phyloP scores from a whole-genome alignment of 208 protist species.

The Leishmania mexicana region DNA sequence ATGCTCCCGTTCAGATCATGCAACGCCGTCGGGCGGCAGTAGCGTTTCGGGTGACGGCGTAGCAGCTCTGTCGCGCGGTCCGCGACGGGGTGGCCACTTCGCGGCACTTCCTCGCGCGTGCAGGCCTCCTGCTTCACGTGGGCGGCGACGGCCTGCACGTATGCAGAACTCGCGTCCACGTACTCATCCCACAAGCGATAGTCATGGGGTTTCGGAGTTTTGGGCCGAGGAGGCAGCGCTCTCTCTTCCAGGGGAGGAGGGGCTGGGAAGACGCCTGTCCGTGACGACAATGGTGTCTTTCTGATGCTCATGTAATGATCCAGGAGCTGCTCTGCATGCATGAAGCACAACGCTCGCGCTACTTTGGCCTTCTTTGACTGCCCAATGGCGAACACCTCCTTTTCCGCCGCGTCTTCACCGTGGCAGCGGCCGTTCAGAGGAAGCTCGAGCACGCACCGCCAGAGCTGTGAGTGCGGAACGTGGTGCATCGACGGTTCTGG shows the following conservation, averaged over 20 bases:
- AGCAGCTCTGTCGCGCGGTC: slow-evolving; percentile 51
- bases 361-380: slow-evolving; percentile 56
- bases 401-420: not conserved
- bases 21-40: slow-evolving; percentile 31
- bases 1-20: slow-evolving; percentile 53
- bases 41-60: slow-evolving; percentile 19
- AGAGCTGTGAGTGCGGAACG: slow-evolving; percentile 44
- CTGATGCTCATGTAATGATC: slow-evolving; percentile 51
- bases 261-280: not conserved
- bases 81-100: slow-evolving; percentile 48
- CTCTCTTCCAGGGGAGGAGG: slow-evolving; percentile 26
- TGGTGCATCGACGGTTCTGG: slow-evolving; percentile 21
- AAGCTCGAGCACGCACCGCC: slow-evolving; percentile 54
- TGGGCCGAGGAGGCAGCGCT: not conserved
- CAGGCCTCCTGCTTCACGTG: slow-evolving; percentile 20
- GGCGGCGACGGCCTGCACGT: slow-evolving; percentile 28
- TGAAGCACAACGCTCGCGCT: slow-evolving; percentile 65
- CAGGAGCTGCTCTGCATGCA: slow-evolving; percentile 76
- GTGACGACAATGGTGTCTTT: not conserved
- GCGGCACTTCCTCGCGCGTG: slow-evolving; percentile 35
- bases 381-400: slow-evolving; percentile 51
- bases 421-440: slow-evolving; percentile 8
- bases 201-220: not conserved
- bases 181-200: slow-evolving; percentile 41
- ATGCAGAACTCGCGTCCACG: slow-evolving; percentile 38